Conservation (phyloP, 768 basidiomycete species). For the Amanita molliuscula region DNA sequence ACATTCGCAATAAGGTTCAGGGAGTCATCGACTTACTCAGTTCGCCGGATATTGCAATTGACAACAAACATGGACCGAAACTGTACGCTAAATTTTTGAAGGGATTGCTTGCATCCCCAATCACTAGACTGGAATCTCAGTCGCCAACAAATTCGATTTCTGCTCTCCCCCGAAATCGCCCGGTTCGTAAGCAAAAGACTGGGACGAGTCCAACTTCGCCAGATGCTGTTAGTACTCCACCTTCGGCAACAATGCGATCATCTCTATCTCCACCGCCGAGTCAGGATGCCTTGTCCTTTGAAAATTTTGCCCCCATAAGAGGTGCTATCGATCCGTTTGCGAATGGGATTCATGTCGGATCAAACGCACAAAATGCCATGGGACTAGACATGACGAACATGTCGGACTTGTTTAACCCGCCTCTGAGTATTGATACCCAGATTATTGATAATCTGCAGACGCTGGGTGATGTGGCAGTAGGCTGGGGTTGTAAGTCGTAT, state of each 20-base stretch:
- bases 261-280: constrained; percentile 39
- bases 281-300: constrained; percentile 34
- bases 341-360: constrained; percentile 7
- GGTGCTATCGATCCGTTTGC: constrained; percentile 33
- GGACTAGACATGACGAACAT: constrained; percentile 15
- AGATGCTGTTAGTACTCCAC: constrained; percentile 15
- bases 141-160: background rate
- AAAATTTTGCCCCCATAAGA: constrained; percentile 32
- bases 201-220: background rate
- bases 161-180: constrained; percentile 1
- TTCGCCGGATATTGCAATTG: constrained; percentile 63
- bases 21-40: constrained; percentile 57
- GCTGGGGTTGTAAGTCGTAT: constrained; percentile 29
- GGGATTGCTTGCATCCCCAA: constrained; percentile 55
- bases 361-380: constrained; percentile 10
- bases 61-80: constrained; percentile 74
- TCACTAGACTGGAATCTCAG: constrained; percentile 16
- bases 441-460: constrained; percentile 54
- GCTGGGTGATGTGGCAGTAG: constrained; percentile 36
- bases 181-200: background rate
- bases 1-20: constrained; percentile 56
- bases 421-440: constrained; percentile 48
- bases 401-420: constrained; percentile 38
- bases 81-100: constrained; percentile 74
- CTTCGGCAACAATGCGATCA: constrained; percentile 27